A percentile compares a stretch with the other conserved stretches of the same genome.
These are phyloP conservation scores for Agarophyton chilense DNA, from an alignment of 23 red algal genomes.

Conservation along the genomic window DNA sequence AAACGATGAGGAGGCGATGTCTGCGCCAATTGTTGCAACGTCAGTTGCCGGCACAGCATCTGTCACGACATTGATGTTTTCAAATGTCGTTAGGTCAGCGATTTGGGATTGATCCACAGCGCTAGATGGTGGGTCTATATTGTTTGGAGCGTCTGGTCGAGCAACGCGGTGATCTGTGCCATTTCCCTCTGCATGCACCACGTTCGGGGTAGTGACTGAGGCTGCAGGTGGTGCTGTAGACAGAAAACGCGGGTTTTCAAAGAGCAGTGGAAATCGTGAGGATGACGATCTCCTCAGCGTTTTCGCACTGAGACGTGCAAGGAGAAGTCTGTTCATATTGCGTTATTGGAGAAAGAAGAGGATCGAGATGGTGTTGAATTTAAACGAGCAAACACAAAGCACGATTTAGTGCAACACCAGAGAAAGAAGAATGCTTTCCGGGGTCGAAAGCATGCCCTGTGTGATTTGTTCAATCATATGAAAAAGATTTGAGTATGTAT, in stretches of 20 bases:
- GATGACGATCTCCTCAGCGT: not conserved
- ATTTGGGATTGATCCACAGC: not conserved
- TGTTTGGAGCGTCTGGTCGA: not conserved
- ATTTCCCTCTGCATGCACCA: not conserved
- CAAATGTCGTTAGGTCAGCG: not conserved
- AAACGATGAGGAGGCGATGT: conserved; percentile 13
- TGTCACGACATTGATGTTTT: not conserved
- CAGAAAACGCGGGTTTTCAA: not conserved
- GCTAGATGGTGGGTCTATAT: not conserved
- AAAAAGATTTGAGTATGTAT: no score
- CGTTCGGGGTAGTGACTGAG: not conserved
- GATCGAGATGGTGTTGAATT: not conserved
- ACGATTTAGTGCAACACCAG: no score
- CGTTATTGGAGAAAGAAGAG: not conserved
- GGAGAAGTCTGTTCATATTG: conserved; percentile 2
- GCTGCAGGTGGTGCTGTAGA: not conserved
- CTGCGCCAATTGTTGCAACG: conserved; percentile 9
- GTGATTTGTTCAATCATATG: no score
- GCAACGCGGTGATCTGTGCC: not conserved
- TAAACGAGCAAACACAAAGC: not conserved
- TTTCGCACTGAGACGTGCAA: conserved; percentile 7
- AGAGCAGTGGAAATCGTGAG: not conserved
- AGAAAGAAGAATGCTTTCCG: no score
- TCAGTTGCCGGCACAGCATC: conserved; percentile 12
- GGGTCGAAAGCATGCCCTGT: no score